phyloP scores from a whole-genome alignment of 2,329 filamentous ascomycete species.

The Sarocladium strictum region DNA sequence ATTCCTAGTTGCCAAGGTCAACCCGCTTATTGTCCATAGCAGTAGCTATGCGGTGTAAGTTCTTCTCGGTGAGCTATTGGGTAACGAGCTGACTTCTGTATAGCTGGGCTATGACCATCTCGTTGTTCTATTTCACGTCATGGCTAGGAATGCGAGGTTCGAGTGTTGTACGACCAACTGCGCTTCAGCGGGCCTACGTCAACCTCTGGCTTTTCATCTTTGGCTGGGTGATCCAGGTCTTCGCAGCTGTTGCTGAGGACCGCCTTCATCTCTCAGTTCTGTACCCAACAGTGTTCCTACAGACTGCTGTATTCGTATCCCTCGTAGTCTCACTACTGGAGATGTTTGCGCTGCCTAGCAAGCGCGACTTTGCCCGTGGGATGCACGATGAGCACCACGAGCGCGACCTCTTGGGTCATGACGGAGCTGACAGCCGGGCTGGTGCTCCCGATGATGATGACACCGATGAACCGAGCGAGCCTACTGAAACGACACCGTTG shows the following conservation, averaged over 20 bases:
- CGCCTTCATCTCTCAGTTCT: constrained; percentile 66
- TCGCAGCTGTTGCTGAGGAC: constrained; percentile 69
- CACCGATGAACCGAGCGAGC: constrained; percentile 15
- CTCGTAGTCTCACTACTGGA: constrained; percentile 73
- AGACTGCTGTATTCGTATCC: constrained; percentile 68
- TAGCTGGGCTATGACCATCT: constrained; percentile 77
- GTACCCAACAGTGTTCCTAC: constrained; percentile 78
- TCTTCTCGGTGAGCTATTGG: neutral
- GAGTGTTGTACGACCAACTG: constrained; percentile 75
- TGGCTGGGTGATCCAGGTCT: constrained; percentile 67
- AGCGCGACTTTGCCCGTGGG: constrained; percentile 60
- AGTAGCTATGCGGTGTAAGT: constrained; percentile 70
- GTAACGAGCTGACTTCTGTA: constrained; percentile 12
- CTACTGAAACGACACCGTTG: constrained; percentile 52
- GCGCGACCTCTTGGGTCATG: constrained; percentile 21
- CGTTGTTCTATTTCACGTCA: constrained; percentile 70
- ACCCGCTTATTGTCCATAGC: constrained; percentile 87
- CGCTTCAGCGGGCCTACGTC: constrained; percentile 74
- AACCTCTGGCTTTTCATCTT: constrained; percentile 79
- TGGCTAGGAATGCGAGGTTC: constrained; percentile 80
- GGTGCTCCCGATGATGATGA: constrained; percentile 11
- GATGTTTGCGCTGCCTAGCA: constrained; percentile 68
- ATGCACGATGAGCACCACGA: constrained; percentile 44
- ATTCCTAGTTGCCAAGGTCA: constrained; percentile 68
- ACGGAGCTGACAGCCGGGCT: constrained; percentile 6